Evolutionary conservation across 2,329 filamentous ascomycete genomes (phyloP).

Genomic region (Arthroderma uncinatum): DNA sequence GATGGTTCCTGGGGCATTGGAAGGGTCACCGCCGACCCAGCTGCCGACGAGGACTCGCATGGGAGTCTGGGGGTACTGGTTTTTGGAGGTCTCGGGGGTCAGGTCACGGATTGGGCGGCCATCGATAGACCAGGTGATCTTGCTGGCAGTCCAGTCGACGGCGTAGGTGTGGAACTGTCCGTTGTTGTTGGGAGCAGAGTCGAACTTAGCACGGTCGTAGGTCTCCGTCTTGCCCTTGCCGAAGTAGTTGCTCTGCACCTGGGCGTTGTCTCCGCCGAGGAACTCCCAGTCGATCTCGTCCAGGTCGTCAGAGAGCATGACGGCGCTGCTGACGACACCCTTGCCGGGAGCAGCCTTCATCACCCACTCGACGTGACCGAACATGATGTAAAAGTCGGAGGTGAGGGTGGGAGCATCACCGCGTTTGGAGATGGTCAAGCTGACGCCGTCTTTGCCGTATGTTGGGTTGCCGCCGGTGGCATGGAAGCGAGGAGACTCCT

Average conservation of each 20-base stretch:
- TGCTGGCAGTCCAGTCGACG: constrained; percentile 77
- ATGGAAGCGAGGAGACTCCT: constrained; percentile 67
- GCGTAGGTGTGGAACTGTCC: constrained; percentile 71
- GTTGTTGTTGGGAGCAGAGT: constrained; percentile 58
- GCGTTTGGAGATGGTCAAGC: constrained; percentile 64
- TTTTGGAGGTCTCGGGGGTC: constrained; percentile 51
- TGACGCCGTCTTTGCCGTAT: constrained; percentile 65
- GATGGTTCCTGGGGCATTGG: constrained; percentile 71
- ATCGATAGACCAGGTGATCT: constrained; percentile 79
- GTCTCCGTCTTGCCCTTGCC: constrained; percentile 75
- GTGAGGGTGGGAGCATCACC: constrained; percentile 78
- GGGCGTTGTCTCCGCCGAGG: constrained; percentile 62
- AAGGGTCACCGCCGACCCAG: constrained; percentile 82
- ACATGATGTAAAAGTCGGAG: constrained; percentile 98
- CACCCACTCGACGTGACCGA: constrained; percentile 75
- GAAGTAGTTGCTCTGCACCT: constrained; percentile 97
- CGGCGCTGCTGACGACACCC: constrained; percentile 86
- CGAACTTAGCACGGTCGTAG: constrained; percentile 82
- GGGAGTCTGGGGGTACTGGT: constrained; percentile 85
- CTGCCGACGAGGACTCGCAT: constrained; percentile 88
- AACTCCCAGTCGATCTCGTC: constrained; percentile 98
- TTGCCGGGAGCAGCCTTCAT: constrained; percentile 78
- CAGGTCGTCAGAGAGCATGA: constrained; percentile 79
- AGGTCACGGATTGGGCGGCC: constrained; percentile 67
- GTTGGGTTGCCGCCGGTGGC: constrained; percentile 55